Evolutionary conservation across 2,329 filamentous ascomycete genomes (phyloP), one percentile per base, ranked within the genome.

Genomic region (Sarocladium oryzae): DNA sequence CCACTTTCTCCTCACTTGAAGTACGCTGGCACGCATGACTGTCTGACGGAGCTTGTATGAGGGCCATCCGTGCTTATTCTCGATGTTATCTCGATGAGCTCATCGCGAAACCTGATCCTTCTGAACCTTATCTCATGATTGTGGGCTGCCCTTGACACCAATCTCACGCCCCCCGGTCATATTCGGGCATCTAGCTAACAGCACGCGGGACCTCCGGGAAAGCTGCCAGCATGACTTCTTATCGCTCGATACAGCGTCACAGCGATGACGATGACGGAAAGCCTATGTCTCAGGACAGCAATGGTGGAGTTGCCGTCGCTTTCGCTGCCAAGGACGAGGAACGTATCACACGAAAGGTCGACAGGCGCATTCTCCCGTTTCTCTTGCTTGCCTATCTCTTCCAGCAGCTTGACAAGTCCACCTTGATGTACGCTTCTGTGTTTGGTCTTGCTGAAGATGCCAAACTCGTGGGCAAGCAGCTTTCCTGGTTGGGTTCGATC

Each of bases 371-470:
- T 32, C 46, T 49, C 30, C 46, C 46, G 18, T 49, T 49, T 26
- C 61, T 74, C 49, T 75, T 85, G 52, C 67, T 84, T 10, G 71
- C 72, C 6, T 85, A 85, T 63, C 84, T 81, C 58, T 70, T 85
- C 0, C 82, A 85, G 56, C 76, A 75, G 10, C 69, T 84, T 5
- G 82, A 85, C 66, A 85, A 85, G 62, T 75, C 79, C 0, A 81
- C 79, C 0, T 68, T 85, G 66, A 68, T 66, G 2, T 85, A 84
- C 57, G 79, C 79, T 2, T 82, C 81, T 0, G 77, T 85, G 10
- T 85, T 85, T 56, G 81, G 81, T 2, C 69, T 86, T 10, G 75
- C 81, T 28, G 68, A 81, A 49, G 78, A 83, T 59, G 76, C 80
- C 0, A 61, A 74, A 36, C 74, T 85, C 1, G 66, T 74, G 8